Base-by-base conservation (phyloP, 169 alveolate species). In the Plasmodium ovale region DNA sequence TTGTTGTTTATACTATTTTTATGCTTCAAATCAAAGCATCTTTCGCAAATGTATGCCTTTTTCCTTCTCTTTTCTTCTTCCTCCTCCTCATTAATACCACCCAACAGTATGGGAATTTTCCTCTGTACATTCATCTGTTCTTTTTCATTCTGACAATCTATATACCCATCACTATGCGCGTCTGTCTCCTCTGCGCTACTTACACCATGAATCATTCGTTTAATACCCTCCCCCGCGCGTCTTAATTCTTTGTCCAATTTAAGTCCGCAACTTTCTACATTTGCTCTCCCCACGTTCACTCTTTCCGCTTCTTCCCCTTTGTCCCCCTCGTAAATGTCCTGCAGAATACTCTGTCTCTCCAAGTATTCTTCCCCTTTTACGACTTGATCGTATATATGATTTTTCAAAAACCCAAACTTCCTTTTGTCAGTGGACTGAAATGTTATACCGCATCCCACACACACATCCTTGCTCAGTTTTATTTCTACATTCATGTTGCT, bases 381-480 rank as follows among this genome's bases (percentile, higher is more conserved):
- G n/a, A 82, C 56, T 62, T 70, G 44, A 23, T 82, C 84, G 58
- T 58, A 82, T 16, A 82, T 59, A 29, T 82, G 72, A 6, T 69
- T 59, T 53, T 65, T 82, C 37, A 82, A 65, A 65, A 65, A 82
- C 1, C 90, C 90, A 10, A 82, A 82, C 42, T 31, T 82, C 35
- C 53, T 64, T 44, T 47, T 39, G 21, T 92, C 77, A 3, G 27
- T 27, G 23, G 91, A 54, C 51, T 93, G 96, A 44, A 93, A 69
- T 29, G 71, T 64, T 21, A 92, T 87, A 58, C 96, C 96, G 54
- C 96, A 93, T 5, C 96, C 96, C 31, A 62, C 69, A 47, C 96
- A 93, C 10, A 44, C 37, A 42, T 59, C 56, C 42, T 56, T 82
- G 1, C 67, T 58, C 42, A 82, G 51, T 42, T 82, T 64, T n/a